Conservation (phyloP, 345 rosid species). For the sweet orange (Citrus sinensis) region DNA sequence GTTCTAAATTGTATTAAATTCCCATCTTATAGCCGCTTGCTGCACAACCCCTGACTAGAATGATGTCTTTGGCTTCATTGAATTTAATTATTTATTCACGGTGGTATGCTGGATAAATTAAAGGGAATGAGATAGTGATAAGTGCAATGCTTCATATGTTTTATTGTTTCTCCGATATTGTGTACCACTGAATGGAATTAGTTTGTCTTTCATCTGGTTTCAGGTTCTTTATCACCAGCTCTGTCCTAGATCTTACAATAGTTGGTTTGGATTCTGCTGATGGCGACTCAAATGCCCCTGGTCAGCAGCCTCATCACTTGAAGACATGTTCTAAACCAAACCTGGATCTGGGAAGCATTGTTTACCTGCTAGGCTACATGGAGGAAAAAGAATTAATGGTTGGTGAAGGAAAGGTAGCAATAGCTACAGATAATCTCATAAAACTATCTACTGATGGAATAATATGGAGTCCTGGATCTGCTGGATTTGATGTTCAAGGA, state of each 20-base stretch:
- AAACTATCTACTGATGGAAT: slow-evolving; percentile 83
- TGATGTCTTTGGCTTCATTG: background rate
- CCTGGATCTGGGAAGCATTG: slow-evolving; percentile 69
- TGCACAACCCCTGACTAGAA: background rate
- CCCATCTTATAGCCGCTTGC: background rate
- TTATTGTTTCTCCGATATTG: background rate
- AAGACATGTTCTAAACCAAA: slow-evolving; percentile 81
- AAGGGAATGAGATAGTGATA: background rate
- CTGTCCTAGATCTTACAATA: slow-evolving; percentile 86
- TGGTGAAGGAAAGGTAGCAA: slow-evolving; percentile 89
- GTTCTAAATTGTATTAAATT: too few relatives aligned
- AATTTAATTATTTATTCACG: background rate
- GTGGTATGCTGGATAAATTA: background rate
- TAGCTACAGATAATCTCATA: slow-evolving; percentile 91
- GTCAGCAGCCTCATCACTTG: slow-evolving; percentile 72
- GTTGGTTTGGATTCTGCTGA: slow-evolving; percentile 72
- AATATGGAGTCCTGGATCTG: slow-evolving; percentile 82
- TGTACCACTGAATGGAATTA: background rate
- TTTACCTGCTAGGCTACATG: slow-evolving; percentile 68
- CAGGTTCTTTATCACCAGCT: slow-evolving; percentile 94
- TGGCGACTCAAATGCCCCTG: slow-evolving; percentile 70
- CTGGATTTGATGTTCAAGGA: slow-evolving; percentile 89
- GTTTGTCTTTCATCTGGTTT: slow-evolving; percentile 19
- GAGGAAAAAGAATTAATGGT: slow-evolving; percentile 60
- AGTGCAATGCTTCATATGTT: background rate